Percentiles rank a stretch among this genome's conserved stretches.
Conservation (phyloP, 2,329 filamentous ascomycete genomes). For the Aspergillus phoenicis region DNA sequence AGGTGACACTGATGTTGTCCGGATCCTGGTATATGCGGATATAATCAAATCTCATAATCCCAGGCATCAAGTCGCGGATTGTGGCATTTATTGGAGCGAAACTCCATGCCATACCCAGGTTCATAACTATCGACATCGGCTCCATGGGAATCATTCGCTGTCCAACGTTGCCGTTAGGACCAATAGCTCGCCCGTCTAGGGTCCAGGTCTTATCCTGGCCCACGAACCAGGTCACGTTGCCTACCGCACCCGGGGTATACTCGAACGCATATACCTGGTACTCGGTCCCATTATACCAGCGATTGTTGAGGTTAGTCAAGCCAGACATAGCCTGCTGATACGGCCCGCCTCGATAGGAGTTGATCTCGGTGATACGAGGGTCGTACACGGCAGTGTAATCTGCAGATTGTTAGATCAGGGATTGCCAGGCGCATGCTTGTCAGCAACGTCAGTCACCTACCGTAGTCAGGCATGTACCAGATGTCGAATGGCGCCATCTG, state of each 20-base stretch:
- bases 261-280: conserved; percentile 68
- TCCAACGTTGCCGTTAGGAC: conserved; percentile 70
- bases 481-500: conserved; percentile 71
- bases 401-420: not conserved
- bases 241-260: conserved; percentile 61
- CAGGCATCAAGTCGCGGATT: conserved; percentile 61
- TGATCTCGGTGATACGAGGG: conserved; percentile 57
- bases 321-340: conserved; percentile 67
- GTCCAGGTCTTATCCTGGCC: conserved; percentile 67
- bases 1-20: conserved; percentile 61
- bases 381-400: conserved; percentile 69
- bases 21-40: conserved; percentile 70
- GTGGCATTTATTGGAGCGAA: conserved; percentile 65
- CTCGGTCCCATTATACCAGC: conserved; percentile 66
- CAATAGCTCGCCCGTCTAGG: conserved; percentile 60
- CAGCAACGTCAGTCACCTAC: conserved; percentile 29
- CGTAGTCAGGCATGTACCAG: conserved; percentile 67
- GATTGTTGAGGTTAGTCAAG: conserved; percentile 63
- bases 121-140: conserved; percentile 68
- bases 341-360: conserved; percentile 62
- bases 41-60: conserved; percentile 69
- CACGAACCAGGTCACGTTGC: conserved; percentile 70
- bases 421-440: not conserved
- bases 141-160: conserved; percentile 67
- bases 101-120: conserved; percentile 69